Conservation (phyloP, 495 filamentous ascomycete species). For the Copromyces sp. region DNA sequence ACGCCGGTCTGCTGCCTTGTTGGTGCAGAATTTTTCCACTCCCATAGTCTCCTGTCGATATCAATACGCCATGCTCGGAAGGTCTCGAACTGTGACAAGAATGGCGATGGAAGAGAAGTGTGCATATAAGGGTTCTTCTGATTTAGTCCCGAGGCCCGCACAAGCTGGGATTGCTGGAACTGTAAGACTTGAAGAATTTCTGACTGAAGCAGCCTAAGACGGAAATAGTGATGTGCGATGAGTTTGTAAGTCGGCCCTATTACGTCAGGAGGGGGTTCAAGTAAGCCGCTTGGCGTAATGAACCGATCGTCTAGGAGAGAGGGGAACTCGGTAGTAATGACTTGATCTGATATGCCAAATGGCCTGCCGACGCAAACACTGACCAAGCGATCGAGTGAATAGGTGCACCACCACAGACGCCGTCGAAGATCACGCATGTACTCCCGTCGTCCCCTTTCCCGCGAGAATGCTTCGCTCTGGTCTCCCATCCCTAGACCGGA, state of each 20-base stretch:
- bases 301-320: conserved; percentile 77
- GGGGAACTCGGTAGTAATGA: conserved; percentile 89
- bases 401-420: conserved; percentile 93
- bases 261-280: conserved; percentile 36
- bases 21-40: conserved; percentile 82
- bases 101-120: conserved; percentile 70
- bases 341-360: conserved; percentile 88
- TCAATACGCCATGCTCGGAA: conserved; percentile 85
- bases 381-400: conserved; percentile 86
- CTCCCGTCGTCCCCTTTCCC: conserved; percentile 64
- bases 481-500: conserved; percentile 10
- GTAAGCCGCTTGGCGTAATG: conserved; percentile 76
- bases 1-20: conserved; percentile 71
- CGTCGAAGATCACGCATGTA: conserved; percentile 81
- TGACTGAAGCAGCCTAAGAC: conserved; percentile 82
- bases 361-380: conserved; percentile 86
- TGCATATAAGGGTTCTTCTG: conserved; percentile 61
- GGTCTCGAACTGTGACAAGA: conserved; percentile 70
- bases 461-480: conserved; percentile 19
- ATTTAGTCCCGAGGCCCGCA: conserved; percentile 46
- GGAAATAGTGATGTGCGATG: conserved; percentile 84
- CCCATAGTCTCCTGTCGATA: conserved; percentile 69
- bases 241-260: conserved; percentile 71
- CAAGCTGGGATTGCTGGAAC: conserved; percentile 68
- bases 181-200: conserved; percentile 93